Evolutionary conservation across 179 eudicot species (phyloP).

Genomic region (Gypsophila paniculata): DNA sequence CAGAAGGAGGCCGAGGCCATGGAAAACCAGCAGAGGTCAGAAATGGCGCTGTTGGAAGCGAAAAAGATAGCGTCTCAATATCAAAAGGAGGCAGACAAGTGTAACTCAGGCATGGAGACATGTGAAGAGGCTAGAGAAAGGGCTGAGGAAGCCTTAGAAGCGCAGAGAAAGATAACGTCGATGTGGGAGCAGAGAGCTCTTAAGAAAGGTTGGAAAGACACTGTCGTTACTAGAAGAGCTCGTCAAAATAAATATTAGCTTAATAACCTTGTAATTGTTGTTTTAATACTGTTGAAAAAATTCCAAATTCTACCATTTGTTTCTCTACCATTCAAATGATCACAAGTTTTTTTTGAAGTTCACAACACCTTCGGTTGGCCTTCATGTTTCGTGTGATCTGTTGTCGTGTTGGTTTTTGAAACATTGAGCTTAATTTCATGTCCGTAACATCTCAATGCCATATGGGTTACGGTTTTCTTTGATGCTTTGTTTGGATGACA

Average conservation of each 20-base stretch:
- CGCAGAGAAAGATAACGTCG: slow-evolving; percentile 39
- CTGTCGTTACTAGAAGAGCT: slow-evolving; percentile 9
- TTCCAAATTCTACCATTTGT: background rate
- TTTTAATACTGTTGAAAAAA: background rate
- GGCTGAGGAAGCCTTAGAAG: slow-evolving; percentile 53
- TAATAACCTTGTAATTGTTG: background rate
- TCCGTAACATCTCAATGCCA: too few relatives aligned
- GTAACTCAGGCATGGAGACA: slow-evolving; percentile 83
- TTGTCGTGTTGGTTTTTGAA: background rate
- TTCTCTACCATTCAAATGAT: too few relatives aligned
- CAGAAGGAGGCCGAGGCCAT: slow-evolving; percentile 53
- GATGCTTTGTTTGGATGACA: too few relatives aligned
- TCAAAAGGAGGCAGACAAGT: slow-evolving; percentile 80
- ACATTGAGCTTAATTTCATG: too few relatives aligned
- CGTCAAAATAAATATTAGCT: slow-evolving; percentile 12
- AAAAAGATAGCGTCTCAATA: slow-evolving; percentile 71
- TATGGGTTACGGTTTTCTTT: too few relatives aligned
- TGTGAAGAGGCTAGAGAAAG: slow-evolving; percentile 82
- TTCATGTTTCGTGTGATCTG: background rate
- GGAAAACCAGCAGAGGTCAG: slow-evolving; percentile 52
- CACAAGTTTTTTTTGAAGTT: background rate
- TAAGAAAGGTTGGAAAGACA: slow-evolving; percentile 56
- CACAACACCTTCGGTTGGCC: background rate
- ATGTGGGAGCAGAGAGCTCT: slow-evolving; percentile 62
- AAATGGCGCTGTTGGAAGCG: slow-evolving; percentile 66